Evolutionary conservation across 192 early-diverging fungal species (phyloP).

Genomic region (Podila clonocystis): DNA sequence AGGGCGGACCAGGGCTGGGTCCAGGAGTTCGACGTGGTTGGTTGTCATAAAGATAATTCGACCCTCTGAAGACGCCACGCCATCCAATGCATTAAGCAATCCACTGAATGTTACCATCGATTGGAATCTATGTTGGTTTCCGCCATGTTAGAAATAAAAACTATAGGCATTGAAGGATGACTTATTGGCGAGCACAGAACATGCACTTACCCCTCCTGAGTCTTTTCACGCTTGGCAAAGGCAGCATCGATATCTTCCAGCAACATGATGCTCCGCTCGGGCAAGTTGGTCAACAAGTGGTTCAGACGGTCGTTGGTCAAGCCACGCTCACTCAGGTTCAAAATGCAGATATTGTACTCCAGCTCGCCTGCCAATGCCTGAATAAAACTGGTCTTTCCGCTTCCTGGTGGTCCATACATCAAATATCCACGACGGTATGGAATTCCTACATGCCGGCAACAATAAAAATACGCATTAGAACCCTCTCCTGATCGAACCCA

Average conservation of each 20-base stretch:
- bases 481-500: background rate
- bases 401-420: slow-evolving; percentile 89
- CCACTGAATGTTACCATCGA: slow-evolving; percentile 90
- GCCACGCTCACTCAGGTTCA: slow-evolving; percentile 84
- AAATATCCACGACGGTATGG: slow-evolving; percentile 93
- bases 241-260: slow-evolving; percentile 90
- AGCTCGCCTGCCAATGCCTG: slow-evolving; percentile 89
- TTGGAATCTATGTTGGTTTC: slow-evolving; percentile 55
- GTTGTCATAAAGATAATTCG: slow-evolving; percentile 94
- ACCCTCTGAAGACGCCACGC: slow-evolving; percentile 87
- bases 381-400: slow-evolving; percentile 93
- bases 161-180: background rate
- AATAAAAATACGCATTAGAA: slow-evolving; percentile 1
- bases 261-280: slow-evolving; percentile 81
- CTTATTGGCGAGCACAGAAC: no score
- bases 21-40: slow-evolving; percentile 82
- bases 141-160: background rate
- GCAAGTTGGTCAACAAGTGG: slow-evolving; percentile 81
- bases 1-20: slow-evolving; percentile 83
- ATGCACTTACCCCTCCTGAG: slow-evolving; percentile 68
- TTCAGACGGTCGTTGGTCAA: slow-evolving; percentile 87
- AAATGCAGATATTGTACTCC: slow-evolving; percentile 90
- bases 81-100: slow-evolving; percentile 89
- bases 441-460: slow-evolving; percentile 60
- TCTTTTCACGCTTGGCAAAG: slow-evolving; percentile 75